Conservation (phyloP, 2,329 filamentous ascomycete species). For the Acrocalymma vagum region DNA sequence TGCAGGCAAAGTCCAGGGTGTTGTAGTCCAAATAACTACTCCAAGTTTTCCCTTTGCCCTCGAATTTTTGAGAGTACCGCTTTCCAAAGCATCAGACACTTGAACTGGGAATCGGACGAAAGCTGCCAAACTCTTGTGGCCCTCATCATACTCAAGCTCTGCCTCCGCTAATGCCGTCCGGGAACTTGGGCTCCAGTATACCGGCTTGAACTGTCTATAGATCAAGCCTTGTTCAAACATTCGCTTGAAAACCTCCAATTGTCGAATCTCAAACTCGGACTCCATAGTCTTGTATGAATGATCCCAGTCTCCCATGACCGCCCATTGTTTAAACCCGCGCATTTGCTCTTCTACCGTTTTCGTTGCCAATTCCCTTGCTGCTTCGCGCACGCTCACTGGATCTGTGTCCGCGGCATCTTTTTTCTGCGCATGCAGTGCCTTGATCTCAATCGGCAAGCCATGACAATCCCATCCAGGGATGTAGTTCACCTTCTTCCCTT, state of each 20-base stretch:
- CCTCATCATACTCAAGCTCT: conserved; percentile 83
- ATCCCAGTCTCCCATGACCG: conserved; percentile 83
- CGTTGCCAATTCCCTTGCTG: conserved; percentile 71
- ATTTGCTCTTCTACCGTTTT: conserved; percentile 77
- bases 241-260: conserved; percentile 77
- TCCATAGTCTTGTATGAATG: conserved; percentile 83
- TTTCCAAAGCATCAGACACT: conserved; percentile 52
- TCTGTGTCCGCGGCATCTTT: conserved; percentile 47
- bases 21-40: conserved; percentile 98
- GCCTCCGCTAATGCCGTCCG: conserved; percentile 83
- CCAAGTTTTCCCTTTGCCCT: conserved; percentile 57
- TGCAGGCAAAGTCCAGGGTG: conserved; percentile 94
- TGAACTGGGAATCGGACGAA: conserved; percentile 80
- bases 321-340: conserved; percentile 76
- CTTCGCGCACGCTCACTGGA: conserved; percentile 67
- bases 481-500: conserved; percentile 80
- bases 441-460: conserved; percentile 95
- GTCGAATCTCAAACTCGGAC: conserved; percentile 74
- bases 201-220: conserved; percentile 81
- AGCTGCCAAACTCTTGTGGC: conserved; percentile 75
- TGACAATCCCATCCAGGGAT: conserved; percentile 98
- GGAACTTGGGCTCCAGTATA: conserved; percentile 86
- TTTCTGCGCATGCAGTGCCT: conserved; percentile 74
- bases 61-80: conserved; percentile 42
- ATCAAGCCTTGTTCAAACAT: conserved; percentile 76